Percentiles rank a stretch among this genome's conserved stretches.
phyloP scores from a whole-genome alignment of 2,329 filamentous ascomycete species.

The Teratosphaeria destructans region DNA sequence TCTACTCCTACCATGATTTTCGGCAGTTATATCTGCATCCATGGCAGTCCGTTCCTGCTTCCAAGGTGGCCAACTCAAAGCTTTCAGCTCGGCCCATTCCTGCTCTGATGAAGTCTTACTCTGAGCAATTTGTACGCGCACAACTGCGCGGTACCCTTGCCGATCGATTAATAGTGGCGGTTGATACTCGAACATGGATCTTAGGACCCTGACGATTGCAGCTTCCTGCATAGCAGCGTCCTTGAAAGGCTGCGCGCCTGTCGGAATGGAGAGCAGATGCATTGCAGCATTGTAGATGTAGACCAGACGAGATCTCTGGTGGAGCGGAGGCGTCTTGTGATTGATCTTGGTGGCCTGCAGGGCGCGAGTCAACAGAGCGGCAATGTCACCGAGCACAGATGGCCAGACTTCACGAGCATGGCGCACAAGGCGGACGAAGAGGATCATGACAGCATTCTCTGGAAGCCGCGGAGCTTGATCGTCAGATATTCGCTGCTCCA shows the following conservation, averaged over 20 bases:
- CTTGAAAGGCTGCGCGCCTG: constrained; percentile 39
- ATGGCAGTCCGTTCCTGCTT: constrained; percentile 52
- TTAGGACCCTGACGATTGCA: constrained; percentile 47
- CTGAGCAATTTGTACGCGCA: constrained; percentile 47
- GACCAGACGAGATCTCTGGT: background rate
- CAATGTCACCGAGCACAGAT: constrained; percentile 25
- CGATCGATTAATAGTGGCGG: constrained; percentile 47
- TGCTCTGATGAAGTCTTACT: constrained; percentile 46
- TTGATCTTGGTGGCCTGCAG: constrained; percentile 1
- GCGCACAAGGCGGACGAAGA: constrained; percentile 39
- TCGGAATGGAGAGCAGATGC: constrained; percentile 26
- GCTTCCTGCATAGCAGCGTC: constrained; percentile 41
- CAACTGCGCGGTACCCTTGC: constrained; percentile 47
- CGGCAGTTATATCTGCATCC: constrained; percentile 46
- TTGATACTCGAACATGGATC: constrained; percentile 44
- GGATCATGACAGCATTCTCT: constrained; percentile 25
- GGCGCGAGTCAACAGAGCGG: constrained; percentile 10
- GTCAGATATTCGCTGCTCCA: background rate
- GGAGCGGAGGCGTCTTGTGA: background rate
- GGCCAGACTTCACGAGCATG: constrained; percentile 43
- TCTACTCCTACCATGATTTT: constrained; percentile 46
- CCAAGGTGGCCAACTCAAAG: constrained; percentile 55
- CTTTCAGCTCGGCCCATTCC: constrained; percentile 49
- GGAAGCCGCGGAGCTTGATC: background rate
- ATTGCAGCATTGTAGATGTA: constrained; percentile 20